Evolutionary conservation across 257 asterid genomes (phyloP).

Genomic region (Solanum chilense): DNA sequence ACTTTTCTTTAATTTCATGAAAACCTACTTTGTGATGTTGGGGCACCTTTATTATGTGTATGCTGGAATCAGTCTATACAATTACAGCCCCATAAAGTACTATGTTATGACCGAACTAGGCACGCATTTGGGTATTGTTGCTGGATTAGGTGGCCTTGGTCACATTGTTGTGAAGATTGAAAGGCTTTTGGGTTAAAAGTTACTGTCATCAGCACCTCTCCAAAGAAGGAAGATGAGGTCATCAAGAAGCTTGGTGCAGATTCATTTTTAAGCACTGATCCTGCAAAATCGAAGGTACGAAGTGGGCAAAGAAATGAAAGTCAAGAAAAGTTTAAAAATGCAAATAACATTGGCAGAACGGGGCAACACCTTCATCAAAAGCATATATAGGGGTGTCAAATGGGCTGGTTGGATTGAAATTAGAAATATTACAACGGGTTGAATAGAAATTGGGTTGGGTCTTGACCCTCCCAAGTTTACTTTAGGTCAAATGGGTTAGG

Average conservation of each 20-base stretch:
- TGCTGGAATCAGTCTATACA: slow-evolving; percentile 43
- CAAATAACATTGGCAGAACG: neutral
- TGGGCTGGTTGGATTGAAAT: no score
- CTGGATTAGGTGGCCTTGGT: slow-evolving; percentile 66
- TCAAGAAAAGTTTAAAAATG: neutral
- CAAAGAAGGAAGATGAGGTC: slow-evolving; percentile 38
- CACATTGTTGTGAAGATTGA: slow-evolving; percentile 59
- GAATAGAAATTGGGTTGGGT: no score
- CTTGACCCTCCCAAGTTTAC: no score
- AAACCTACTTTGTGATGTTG: slow-evolving; percentile 26
- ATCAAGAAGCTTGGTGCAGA: slow-evolving; percentile 45
- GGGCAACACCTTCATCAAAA: neutral
- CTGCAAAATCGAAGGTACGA: slow-evolving; percentile 39
- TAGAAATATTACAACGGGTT: no score
- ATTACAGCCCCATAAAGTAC: slow-evolving; percentile 53
- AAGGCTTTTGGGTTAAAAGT: slow-evolving; percentile 65
- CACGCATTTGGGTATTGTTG: slow-evolving; percentile 41
- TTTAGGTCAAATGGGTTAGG: no score
- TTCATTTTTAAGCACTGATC: slow-evolving; percentile 25
- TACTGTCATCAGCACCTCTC: slow-evolving; percentile 50
- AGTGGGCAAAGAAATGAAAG: neutral
- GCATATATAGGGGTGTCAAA: no score
- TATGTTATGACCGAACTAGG: slow-evolving; percentile 48
- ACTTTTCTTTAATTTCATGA: slow-evolving; percentile 42
- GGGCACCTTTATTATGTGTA: slow-evolving; percentile 53